Conservation (phyloP, 352 stramenopile genomes). For the Pythium coloratum region DNA sequence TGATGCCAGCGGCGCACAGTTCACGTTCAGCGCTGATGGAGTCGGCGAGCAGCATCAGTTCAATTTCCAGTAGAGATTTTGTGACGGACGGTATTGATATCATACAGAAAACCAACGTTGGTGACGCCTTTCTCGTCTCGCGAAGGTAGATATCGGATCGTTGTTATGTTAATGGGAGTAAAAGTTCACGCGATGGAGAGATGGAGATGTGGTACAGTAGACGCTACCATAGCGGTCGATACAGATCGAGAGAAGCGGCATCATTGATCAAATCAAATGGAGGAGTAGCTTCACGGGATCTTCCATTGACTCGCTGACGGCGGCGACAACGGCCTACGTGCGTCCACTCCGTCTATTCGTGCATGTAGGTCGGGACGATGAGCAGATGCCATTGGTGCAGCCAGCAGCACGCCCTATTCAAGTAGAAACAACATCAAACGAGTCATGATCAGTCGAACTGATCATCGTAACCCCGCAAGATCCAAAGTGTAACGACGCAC, state of each 20-base stretch:
- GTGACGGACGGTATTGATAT: neutral
- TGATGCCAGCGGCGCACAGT: conserved; percentile 53
- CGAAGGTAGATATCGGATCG: neutral
- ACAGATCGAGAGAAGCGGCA: neutral
- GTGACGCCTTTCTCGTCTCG: neutral
- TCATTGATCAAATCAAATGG: neutral
- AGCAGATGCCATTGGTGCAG: conserved; percentile 90
- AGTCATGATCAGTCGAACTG: neutral
- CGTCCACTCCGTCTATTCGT: conserved; percentile 44
- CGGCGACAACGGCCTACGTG: neutral
- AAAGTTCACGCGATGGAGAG: neutral
- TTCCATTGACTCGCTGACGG: conserved; percentile 8
- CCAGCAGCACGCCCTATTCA: conserved; percentile 83
- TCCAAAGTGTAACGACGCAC: conserved; percentile 33
- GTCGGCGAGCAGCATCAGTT: conserved; percentile 24
- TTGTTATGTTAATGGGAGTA: conserved; percentile 1
- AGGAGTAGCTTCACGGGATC: neutral
- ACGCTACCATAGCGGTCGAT: neutral
- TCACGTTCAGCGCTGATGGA: conserved; percentile 55
- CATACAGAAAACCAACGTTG: neutral
- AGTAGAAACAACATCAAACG: neutral
- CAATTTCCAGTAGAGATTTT: conserved; percentile 27
- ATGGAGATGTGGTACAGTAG: neutral
- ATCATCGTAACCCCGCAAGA: conserved; percentile 1
- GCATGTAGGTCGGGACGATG: conserved; percentile 74